Percentiles rank a stretch among this genome's conserved stretches.
phyloP scores from a whole-genome alignment of 345 rosid species.

The Salix udensis region DNA sequence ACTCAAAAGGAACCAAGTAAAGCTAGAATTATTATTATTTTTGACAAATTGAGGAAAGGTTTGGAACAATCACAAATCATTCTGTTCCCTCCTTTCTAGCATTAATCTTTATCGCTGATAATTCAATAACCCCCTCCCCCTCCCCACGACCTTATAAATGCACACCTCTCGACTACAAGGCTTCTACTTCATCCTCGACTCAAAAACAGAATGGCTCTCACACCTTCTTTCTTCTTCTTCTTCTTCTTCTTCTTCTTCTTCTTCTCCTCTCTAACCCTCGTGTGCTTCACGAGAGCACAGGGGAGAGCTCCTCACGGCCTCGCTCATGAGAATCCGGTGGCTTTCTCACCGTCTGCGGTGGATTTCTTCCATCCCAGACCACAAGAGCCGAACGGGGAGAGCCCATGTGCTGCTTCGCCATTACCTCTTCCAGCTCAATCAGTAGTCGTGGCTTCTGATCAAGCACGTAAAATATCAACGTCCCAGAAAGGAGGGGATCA shows the following conservation, averaged over 20 bases:
- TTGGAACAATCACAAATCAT: constrained; percentile 40
- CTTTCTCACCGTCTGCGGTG: constrained; percentile 77
- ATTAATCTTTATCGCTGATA: constrained; percentile 24
- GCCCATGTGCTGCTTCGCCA: constrained; percentile 42
- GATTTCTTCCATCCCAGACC: constrained; percentile 77
- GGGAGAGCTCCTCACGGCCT: constrained; percentile 93
- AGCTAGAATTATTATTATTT: neutral
- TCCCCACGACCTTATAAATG: constrained; percentile 46
- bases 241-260: constrained; percentile 21
- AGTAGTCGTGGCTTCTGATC: constrained; percentile 23
- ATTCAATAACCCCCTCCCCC: constrained; percentile 41
- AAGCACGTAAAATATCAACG: constrained; percentile 23
- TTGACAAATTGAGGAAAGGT: neutral
- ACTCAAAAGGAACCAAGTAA: too few relatives aligned
- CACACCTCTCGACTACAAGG: constrained; percentile 16
- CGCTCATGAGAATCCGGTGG: constrained; percentile 53
- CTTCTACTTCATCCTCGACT: neutral
- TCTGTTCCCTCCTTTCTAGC: constrained; percentile 41
- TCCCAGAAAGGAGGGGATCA: constrained; percentile 21
- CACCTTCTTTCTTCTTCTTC: constrained; percentile 28
- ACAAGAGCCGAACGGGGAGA: constrained; percentile 20
- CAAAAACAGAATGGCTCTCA: constrained; percentile 29
- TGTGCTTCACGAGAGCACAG: constrained; percentile 44
- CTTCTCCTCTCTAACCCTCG: constrained; percentile 27
- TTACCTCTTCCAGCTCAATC: constrained; percentile 58